Conservation (phyloP, 1,284 basidiomycete genomes). For the Moesziomyces antarcticus region DNA sequence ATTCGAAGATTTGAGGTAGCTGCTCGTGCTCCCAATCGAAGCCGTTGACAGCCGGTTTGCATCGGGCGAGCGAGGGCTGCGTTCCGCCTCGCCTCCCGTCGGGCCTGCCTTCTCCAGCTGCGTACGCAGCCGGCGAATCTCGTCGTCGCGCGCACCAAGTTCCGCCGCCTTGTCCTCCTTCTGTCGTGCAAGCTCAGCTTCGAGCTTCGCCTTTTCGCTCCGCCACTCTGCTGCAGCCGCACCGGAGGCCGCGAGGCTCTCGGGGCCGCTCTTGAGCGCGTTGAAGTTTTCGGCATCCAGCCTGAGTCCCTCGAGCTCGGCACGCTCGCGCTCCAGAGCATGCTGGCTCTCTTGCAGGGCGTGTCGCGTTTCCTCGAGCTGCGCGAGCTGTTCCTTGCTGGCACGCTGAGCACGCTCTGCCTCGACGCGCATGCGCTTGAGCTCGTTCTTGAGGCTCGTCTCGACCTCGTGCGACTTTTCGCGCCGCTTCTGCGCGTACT, state of each 20-base stretch:
- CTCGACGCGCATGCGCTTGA: conserved; percentile 73
- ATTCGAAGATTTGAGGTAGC: conserved; percentile 44
- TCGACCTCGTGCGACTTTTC: conserved; percentile 76
- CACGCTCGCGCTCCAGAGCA: conserved; percentile 88
- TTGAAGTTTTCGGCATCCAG: conserved; percentile 71
- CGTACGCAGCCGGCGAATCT: conserved; percentile 42
- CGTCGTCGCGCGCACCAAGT: conserved; percentile 21
- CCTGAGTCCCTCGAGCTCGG: conserved; percentile 86
- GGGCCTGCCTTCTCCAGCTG: conserved; percentile 66
- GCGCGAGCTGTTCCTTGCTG: conserved; percentile 20
- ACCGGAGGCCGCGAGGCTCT: conserved; percentile 14
- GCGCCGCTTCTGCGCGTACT: conserved; percentile 74
- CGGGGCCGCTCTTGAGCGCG: conserved; percentile 36
- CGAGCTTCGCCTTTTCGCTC: conserved; percentile 40
- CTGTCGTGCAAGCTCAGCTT: conserved; percentile 70
- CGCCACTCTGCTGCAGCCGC: conserved; percentile 47
- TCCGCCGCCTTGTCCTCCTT: not conserved
- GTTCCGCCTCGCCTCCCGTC: not conserved
- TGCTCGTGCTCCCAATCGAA: conserved; percentile 24
- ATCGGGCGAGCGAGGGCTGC: conserved; percentile 56
- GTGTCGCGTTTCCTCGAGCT: conserved; percentile 73
- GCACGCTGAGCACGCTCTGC: conserved; percentile 70
- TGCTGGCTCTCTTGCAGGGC: conserved; percentile 87
- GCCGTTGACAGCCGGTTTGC: conserved; percentile 10
- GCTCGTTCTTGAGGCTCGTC: conserved; percentile 68